phyloP scores from a whole-genome alignment of 306 rosid genomes.

The Echinosophora koreensis region DNA sequence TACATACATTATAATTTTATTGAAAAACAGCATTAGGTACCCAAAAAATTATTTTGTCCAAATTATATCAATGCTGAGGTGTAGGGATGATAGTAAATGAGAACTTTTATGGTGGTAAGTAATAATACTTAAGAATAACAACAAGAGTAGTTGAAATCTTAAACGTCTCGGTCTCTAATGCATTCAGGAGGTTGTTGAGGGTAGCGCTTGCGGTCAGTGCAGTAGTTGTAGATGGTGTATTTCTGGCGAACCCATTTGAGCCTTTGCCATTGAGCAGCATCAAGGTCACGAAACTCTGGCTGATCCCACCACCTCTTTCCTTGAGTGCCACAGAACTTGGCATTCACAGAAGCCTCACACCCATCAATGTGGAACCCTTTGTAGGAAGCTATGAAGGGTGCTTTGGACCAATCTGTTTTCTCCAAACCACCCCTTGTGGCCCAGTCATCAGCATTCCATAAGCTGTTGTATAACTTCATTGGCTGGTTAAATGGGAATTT shows the following conservation, averaged over 20 bases:
- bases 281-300: constrained; percentile 76
- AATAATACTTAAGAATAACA: background rate
- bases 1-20: too few relatives aligned
- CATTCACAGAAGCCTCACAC: constrained; percentile 82
- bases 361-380: constrained; percentile 86
- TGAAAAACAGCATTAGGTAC: too few relatives aligned
- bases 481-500: constrained; percentile 92
- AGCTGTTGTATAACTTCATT: constrained; percentile 89
- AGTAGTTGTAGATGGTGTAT: constrained; percentile 88
- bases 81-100: background rate
- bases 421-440: constrained; percentile 92
- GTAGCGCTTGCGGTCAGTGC: constrained; percentile 71
- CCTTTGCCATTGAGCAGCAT: constrained; percentile 64
- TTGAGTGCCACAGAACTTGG: constrained; percentile 74
- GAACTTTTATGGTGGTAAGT: background rate
- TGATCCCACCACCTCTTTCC: constrained; percentile 94
- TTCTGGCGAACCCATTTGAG: constrained; percentile 75
- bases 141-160: constrained; percentile 7
- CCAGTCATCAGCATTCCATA: constrained; percentile 98
- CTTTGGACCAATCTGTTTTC: constrained; percentile 93
- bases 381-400: constrained; percentile 84
- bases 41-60: background rate
- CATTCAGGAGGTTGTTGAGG: constrained; percentile 66
- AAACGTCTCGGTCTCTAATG: constrained; percentile 74
- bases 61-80: background rate